These are phyloP conservation scores for Penicillium polonicum DNA, from an alignment of 2,329 filamentous ascomycete species.

Conservation along the genomic window DNA sequence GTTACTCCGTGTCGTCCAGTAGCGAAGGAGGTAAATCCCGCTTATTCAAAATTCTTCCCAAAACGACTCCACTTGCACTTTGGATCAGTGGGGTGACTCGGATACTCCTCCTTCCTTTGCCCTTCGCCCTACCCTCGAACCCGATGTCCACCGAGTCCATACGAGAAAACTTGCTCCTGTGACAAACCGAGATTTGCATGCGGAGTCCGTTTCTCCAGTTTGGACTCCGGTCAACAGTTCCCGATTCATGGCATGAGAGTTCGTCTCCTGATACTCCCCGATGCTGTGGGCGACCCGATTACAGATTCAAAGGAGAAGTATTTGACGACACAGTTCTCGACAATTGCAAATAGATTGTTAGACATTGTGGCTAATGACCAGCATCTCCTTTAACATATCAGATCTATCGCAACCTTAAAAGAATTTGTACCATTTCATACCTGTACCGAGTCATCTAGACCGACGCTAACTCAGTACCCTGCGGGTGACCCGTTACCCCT, in stretches of 20 bases:
- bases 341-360: neutral
- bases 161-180: conserved; percentile 8
- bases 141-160: conserved; percentile 17
- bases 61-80: conserved; percentile 4
- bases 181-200: conserved; percentile 8
- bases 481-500: conserved; percentile 13
- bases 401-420: conserved; percentile 3
- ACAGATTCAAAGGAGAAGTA: neutral
- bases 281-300: neutral
- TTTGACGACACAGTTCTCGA: neutral
- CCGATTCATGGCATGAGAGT: conserved; percentile 2
- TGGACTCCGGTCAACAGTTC: conserved; percentile 10
- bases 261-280: conserved; percentile 2
- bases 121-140: neutral
- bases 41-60: conserved; percentile 9
- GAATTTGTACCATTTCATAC: neutral
- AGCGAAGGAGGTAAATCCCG: conserved; percentile 8
- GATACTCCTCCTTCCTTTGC: conserved; percentile 19
- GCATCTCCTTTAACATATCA: neutral
- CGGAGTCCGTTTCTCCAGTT: neutral
- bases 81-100: conserved; percentile 24
- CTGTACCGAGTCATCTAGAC: neutral
- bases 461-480: neutral
- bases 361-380: neutral
- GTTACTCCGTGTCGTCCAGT: conserved; percentile 10